Base-by-base conservation (phyloP, 768 basidiomycete species). In the Chalciporus sphaerocephalus region DNA sequence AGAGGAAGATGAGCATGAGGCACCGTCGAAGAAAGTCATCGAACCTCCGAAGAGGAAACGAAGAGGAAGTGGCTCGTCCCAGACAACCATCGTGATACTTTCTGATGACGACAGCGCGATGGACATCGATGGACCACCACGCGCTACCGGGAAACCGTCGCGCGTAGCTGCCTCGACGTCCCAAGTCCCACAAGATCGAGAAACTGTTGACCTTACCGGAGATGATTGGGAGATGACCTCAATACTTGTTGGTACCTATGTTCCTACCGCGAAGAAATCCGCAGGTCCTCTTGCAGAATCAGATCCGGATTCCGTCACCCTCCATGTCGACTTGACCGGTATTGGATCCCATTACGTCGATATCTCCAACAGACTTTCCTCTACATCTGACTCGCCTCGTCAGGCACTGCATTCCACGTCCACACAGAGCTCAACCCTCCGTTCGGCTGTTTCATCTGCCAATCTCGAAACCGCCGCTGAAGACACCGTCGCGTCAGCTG, bases 401-500 rank as follows among this genome's bases (percentile, higher is more conserved):
- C 47, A n/a, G 20, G 15, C 42, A 10, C 27, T 30, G 18, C 43
- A n/a, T n/a, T n/a, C 46, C 13, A 16, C 6, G 2, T 10, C 36
- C 5, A 38, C 35, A 8, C 39, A 50, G 0, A 50, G 40, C 13
- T 50, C 51, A 6, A 53, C 53, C n/a, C 27, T 61, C n/a, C 55
- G 52, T 25, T 52, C 59, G 1, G 62, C 54, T 6, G 32, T 66
- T 20, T 57, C 56, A 7, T 55, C 53, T 9, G 64, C 62, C 2
- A 64, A 66, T 32, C 52, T 66, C 6, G 62, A 60, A 16, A 65
- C 61, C 9, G 71, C 73, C 8, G 72, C 79, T 24, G 78, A 85
- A 40, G 70, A 76, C 12, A 73, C 67, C 12, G 76, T 72, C 11
- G 87, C 79, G 0, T 75, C 78, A 17, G 78, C 78, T 39, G 83